Evolutionary conservation across 2,329 filamentous ascomycete species (phyloP), one percentile per base, ranked within the genome.

Genomic region (Alternaria sp.): DNA sequence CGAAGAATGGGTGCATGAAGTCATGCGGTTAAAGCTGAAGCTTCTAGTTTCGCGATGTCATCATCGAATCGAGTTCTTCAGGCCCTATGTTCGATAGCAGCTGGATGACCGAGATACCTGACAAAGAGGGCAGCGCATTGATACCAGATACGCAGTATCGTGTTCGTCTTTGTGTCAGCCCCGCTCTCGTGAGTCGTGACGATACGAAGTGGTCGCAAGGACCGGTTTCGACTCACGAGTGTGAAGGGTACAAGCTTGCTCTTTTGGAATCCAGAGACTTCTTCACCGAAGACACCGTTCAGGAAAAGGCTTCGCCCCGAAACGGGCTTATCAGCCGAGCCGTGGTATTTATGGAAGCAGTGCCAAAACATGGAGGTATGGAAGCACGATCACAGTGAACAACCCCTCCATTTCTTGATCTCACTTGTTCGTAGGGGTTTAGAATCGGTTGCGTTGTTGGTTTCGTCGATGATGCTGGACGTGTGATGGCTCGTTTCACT

Each of bases 361-460:
- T 48, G 2, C n/a, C 30, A 34, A 12, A 49, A 18, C 14, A 49
- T 27, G 28, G 30, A 16, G 28, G 12, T 49, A 11, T 36, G 46
- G 30, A 34, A 12, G 28, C 32, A 5, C 10, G 7, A 30, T 34
- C 30, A 2, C 28, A 20, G 30, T 11, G 7, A 5, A n/a, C n/a
- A 12, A 5, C 4, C 10, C n/a, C 0, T 20, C 10, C 0, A 0
- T 40, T 20, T 40, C n/a, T 4, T 18, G n/a, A 20, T 20, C 4
- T 18, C 1, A 10, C n/a, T 10, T 0, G 16, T 40, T 10, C n/a
- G 8, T 40, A 40, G 8, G 36, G 4, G 36, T 20, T 38, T n/a
- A 0, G 34, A 3, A n/a, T 38, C 14, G 16, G 5, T 40, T 8
- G 36, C 16, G n/a, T 18, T n/a, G 6, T 40, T 5, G n/a, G 2